phyloP scores from a whole-genome alignment of 2,329 filamentous ascomycete genomes.

The Aspergillus proliferans region DNA sequence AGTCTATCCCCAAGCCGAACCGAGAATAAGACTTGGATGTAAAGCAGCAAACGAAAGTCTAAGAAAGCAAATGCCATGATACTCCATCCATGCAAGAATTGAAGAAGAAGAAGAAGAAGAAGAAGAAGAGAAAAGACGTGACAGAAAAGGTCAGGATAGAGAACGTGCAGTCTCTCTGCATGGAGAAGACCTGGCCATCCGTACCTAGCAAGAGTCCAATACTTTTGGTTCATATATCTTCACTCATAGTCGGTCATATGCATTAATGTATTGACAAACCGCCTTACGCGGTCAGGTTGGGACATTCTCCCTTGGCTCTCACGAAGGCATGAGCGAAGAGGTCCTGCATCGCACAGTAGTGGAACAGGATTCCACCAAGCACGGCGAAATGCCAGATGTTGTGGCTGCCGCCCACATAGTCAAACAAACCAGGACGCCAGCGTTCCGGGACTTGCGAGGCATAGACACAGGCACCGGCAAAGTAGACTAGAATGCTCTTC shows the following conservation, averaged over 20 bases:
- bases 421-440: slow-evolving; percentile 87
- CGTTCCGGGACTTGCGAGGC: slow-evolving; percentile 88
- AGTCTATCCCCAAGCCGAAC: neutral
- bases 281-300: slow-evolving; percentile 21
- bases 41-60: neutral
- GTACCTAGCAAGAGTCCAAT: too few relatives aligned
- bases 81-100: slow-evolving; percentile 16
- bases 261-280: neutral
- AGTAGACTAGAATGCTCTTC: slow-evolving; percentile 82
- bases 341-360: slow-evolving; percentile 92
- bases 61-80: neutral
- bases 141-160: neutral
- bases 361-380: slow-evolving; percentile 90
- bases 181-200: slow-evolving; percentile 3
- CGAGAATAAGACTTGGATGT: slow-evolving; percentile 1
- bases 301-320: slow-evolving; percentile 52
- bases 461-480: slow-evolving; percentile 78
- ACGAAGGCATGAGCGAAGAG: slow-evolving; percentile 78
- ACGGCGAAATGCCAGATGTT: slow-evolving; percentile 98
- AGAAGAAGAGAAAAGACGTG: slow-evolving; percentile 5
- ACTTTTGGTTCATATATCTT: neutral
- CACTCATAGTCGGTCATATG: neutral
- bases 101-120: slow-evolving; percentile 1
- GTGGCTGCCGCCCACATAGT: slow-evolving; percentile 91
- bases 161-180: neutral